Conservation (phyloP, 805 yeast genomes). For the Saturnispora besseyi region DNA sequence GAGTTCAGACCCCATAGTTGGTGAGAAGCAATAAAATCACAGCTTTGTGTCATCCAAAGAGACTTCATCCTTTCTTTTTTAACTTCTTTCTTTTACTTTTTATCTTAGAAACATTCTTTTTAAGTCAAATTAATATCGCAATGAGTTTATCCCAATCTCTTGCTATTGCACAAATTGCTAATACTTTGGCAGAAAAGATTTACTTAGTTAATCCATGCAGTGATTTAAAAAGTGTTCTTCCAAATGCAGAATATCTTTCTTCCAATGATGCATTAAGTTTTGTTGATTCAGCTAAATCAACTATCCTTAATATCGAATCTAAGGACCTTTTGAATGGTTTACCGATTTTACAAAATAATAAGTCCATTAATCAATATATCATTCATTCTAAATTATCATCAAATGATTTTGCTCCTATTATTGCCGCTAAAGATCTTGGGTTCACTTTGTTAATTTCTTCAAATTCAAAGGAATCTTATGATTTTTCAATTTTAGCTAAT, state of each 20-base stretch:
- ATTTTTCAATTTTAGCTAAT: conserved; percentile 50
- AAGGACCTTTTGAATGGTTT: conserved; percentile 45
- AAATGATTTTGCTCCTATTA: conserved; percentile 58
- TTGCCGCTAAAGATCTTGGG: conserved; percentile 67
- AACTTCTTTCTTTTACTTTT: neutral
- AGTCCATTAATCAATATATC: conserved; percentile 37
- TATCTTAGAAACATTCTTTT: neutral
- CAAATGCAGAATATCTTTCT: conserved; percentile 17
- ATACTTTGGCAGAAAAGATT: conserved; percentile 4
- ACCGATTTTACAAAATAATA: conserved; percentile 39
- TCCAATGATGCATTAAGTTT: conserved; percentile 46
- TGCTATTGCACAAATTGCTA: conserved; percentile 6
- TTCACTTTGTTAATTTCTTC: conserved; percentile 62
- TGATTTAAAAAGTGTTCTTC: neutral
- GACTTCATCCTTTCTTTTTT: neutral
- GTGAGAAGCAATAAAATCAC: conserved; percentile 5
- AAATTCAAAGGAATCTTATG: conserved; percentile 39
- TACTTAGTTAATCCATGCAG: conserved; percentile 7
- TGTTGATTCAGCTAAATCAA: conserved; percentile 27
- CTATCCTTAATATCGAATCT: conserved; percentile 36
- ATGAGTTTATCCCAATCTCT: conserved; percentile 2
- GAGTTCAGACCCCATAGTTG: conserved; percentile 7
- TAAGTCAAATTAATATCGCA: neutral
- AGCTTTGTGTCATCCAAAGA: conserved; percentile 4
- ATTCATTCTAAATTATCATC: conserved; percentile 50